Base-by-base conservation (phyloP, 257 asterid genomes). In the Fraxinus quadrangulata region DNA sequence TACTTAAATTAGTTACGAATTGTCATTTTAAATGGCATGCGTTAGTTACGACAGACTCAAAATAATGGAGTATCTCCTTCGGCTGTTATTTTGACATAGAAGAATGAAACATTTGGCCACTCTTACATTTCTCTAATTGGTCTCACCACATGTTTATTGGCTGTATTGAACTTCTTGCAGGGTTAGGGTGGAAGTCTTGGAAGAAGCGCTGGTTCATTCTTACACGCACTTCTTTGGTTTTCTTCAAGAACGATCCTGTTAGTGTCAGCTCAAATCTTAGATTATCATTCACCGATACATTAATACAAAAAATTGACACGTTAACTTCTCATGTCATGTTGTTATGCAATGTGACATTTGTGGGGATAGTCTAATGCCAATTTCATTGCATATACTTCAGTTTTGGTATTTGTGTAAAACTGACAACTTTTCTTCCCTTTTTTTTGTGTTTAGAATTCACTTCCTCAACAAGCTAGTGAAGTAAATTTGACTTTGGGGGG, bases 141-240 rank as follows among this genome's bases (percentile, higher is more conserved):
- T 51, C 76, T 66, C 33, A 24, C 17, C 5, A 68, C 49, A 30
- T 75, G 77, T 21, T 10, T 59, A 67, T 67, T 47, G 73, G 67
- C 24, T 70, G 39, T 45, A 26, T 72, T 67, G 21, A 39, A 24
- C 72, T 67, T 37, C 78, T n/a, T 88, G 86, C 97, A 94, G 98
- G 98, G 77, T 82, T 94, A 85, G 97, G 98, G 71, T 92, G 98
- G 98, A 94, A 89, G 88, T 94, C 96, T 67, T 94, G 98, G 98
- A 94, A 94, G 88, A 94, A 89, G 84, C 91, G 98, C 12, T 94
- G 97, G 98, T 94, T 94, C 80, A 90, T 94, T 86, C 96, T 94
- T 54, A 92, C 98, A 31, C 96, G 98, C 36, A 90, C 96, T 79
- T 94, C 98, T 23, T 85, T 94, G 92, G 97, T 94, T 74, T 92